These are phyloP conservation scores for Nissolia schottii DNA, from an alignment of 306 rosid species.

Conservation along the genomic window DNA sequence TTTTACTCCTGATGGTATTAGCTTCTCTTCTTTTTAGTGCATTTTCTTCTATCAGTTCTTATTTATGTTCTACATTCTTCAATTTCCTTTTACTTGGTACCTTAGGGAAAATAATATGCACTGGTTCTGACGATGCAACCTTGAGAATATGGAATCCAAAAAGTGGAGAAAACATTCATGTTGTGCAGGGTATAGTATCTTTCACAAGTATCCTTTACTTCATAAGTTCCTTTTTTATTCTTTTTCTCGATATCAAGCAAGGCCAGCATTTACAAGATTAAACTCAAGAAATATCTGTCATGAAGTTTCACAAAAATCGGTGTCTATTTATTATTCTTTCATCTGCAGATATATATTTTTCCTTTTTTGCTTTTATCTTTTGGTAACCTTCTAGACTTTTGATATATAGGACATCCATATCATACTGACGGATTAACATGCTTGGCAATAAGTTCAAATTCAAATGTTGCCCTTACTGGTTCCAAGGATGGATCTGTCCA, in stretches of 20 bases:
- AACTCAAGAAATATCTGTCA: neutral
- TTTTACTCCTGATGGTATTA: conserved; percentile 91
- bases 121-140: conserved; percentile 89
- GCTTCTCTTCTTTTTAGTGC: conserved; percentile 24
- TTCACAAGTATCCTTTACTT: neutral
- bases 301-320: neutral
- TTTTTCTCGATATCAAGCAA: neutral
- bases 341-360: neutral
- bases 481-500: conserved; percentile 77
- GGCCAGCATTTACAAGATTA: neutral
- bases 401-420: conserved; percentile 71
- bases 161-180: conserved; percentile 74
- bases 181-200: conserved; percentile 55
- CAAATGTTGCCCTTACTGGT: conserved; percentile 73
- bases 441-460: conserved; percentile 70
- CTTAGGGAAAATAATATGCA: conserved; percentile 77
- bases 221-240: too few relatives aligned
- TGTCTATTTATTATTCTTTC: neutral
- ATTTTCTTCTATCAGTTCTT: neutral
- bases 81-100: conserved; percentile 23
- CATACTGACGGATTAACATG: conserved; percentile 78
- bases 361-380: neutral
- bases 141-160: conserved; percentile 91
- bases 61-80: neutral
- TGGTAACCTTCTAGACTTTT: conserved; percentile 14